A percentile compares a stretch with the other conserved stretches of the same genome.
phyloP scores from a whole-genome alignment of 495 filamentous ascomycete species.

The Aspergillus nanangensis region DNA sequence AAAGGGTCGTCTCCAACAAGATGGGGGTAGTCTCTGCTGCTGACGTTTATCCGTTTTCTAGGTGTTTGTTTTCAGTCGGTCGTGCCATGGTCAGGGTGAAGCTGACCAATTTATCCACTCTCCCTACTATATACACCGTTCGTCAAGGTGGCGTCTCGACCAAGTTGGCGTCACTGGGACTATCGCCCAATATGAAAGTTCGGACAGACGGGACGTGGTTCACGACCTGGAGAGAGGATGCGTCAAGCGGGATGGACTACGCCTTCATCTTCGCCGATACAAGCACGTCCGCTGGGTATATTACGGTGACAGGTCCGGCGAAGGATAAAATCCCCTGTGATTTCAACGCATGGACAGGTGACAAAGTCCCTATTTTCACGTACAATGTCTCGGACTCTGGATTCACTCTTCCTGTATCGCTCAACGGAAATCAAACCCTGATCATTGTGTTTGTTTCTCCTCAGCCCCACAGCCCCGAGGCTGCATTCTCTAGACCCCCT shows the following conservation, averaged over 20 bases:
- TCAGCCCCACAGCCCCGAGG: too few species aligned
- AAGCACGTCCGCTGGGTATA: too few species aligned
- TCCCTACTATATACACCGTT: background rate
- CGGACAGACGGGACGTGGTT: background rate
- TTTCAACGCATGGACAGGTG: too few species aligned
- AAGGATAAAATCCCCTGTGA: too few species aligned
- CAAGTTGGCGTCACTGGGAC: background rate
- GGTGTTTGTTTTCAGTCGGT: too few species aligned
- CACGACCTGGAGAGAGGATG: background rate
- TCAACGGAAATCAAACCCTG: too few species aligned
- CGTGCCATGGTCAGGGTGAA: slow-evolving; percentile 4
- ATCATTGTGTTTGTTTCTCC: too few species aligned
- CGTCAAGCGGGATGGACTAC: background rate
- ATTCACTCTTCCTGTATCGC: too few species aligned
- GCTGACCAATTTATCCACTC: background rate
- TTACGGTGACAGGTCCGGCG: too few species aligned
- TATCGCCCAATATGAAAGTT: background rate
- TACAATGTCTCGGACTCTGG: too few species aligned
- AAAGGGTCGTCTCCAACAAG: slow-evolving; percentile 3
- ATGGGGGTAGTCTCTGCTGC: slow-evolving; percentile 1
- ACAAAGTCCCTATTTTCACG: too few species aligned
- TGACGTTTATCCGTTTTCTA: background rate
- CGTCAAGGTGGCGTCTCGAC: background rate
- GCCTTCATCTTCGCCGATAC: background rate
- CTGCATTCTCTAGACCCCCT: too few species aligned